A percentile compares a stretch with the other conserved stretches of the same genome.
Conservation (phyloP, 768 basidiomycete genomes). For the Suillus clintonianus region DNA sequence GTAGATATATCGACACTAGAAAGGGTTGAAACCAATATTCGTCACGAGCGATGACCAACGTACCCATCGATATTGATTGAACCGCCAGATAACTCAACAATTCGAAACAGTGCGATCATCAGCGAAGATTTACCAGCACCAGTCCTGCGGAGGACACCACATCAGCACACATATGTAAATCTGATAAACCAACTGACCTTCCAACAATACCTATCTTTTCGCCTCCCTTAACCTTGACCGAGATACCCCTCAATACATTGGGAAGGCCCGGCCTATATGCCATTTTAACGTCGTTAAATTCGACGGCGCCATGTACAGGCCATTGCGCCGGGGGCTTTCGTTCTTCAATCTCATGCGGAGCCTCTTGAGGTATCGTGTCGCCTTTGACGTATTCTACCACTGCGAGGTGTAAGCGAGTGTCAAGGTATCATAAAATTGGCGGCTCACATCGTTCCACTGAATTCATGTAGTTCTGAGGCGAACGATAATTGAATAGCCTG, state of each 20-base stretch:
- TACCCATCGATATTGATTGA: slow-evolving; percentile 65
- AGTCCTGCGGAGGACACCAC: slow-evolving; percentile 23
- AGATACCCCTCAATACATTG: slow-evolving; percentile 65
- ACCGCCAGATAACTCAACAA: slow-evolving; percentile 66
- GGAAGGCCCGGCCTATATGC: slow-evolving; percentile 74
- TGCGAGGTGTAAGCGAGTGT: slow-evolving; percentile 13
- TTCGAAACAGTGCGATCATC: slow-evolving; percentile 64
- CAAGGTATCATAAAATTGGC: background rate
- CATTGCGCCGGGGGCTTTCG: slow-evolving; percentile 58
- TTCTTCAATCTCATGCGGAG: slow-evolving; percentile 59
- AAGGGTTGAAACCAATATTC: slow-evolving; percentile 9
- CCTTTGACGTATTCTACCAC: slow-evolving; percentile 56
- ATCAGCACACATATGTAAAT: background rate
- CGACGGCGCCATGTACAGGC: slow-evolving; percentile 62
- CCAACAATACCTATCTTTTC: slow-evolving; percentile 84
- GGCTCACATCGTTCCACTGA: slow-evolving; percentile 57
- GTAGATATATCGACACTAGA: slow-evolving; percentile 37
- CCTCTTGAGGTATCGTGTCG: slow-evolving; percentile 59
- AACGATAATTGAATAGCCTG: background rate
- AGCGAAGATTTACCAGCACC: slow-evolving; percentile 69
- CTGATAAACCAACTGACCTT: slow-evolving; percentile 25
- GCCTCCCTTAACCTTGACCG: slow-evolving; percentile 57
- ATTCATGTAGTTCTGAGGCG: slow-evolving; percentile 59
- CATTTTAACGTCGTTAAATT: slow-evolving; percentile 61
- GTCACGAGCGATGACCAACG: slow-evolving; percentile 6